Base-by-base conservation (phyloP, 2,329 filamentous ascomycete species). In the Zasmidium angulare region DNA sequence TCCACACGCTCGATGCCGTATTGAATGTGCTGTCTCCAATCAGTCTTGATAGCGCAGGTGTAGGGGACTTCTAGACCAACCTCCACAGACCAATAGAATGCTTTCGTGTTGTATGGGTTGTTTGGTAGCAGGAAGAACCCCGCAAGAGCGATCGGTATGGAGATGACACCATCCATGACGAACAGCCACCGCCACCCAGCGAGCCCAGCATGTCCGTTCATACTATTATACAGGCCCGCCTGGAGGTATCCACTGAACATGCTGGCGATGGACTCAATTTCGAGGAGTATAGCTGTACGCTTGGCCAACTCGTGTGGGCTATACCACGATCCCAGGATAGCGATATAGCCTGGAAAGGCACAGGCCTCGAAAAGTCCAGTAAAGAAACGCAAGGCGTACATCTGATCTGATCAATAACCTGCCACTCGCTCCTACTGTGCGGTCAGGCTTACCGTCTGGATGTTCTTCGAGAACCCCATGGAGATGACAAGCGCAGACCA, bases 161-260 rank as follows among this genome's bases (percentile, higher is more conserved):
- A 81, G 19, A 85, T 84, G 1, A 82, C 70, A 0, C 81, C 82
- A 63, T 84, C 80, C 23, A 84, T 77, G 1, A 86, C 69, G 51
- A 61, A 61, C 12, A 84, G 71, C 78, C 80, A 83, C 43, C 48
- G 46, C 83, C 82, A 85, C 0, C 82, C 82, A 19, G 49, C 29
- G 12, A 59, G 48, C 14, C 1, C 64, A 19, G 75, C 72, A 23
- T 63, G 69, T 0, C 79, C 81, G 3, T 77, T 76, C 1, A 84
- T 73, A 3, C 61, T 56, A 4, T 73, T 74, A 59, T 83, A 83
- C 1, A 84, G 78, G 0, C 74, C 81, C 0, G 82, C 77, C 79
- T 83, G 83, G 2, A 86, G 68, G 61, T 84, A 85, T 0, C 83
- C 83, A 1, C 75, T 78, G 58, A 82, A 79, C 75, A 77, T 78